phyloP scores from a whole-genome alignment of 2,329 filamentous ascomycete genomes.

The Fusarium sulawesiense region DNA sequence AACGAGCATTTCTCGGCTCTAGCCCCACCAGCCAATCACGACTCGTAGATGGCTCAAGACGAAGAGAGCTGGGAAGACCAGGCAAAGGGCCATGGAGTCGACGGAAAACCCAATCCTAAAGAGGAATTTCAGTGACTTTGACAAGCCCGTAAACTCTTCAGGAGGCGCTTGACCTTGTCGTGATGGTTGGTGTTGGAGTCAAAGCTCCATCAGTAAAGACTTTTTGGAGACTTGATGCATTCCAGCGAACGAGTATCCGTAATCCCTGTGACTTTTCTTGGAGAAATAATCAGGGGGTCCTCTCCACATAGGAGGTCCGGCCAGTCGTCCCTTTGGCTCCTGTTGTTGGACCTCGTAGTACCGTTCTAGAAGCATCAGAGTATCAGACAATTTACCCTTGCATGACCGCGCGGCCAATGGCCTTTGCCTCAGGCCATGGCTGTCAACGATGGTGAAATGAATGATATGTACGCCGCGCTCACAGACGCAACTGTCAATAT shows the following conservation, averaged over 20 bases:
- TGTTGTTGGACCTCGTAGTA: slow-evolving; percentile 33
- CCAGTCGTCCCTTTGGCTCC: slow-evolving; percentile 14
- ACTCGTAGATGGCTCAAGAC: slow-evolving; percentile 34
- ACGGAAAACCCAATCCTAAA: slow-evolving; percentile 42
- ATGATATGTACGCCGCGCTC: slow-evolving; percentile 25
- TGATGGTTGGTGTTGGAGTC: slow-evolving; percentile 17
- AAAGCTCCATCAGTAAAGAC: slow-evolving; percentile 17
- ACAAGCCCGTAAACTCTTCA: slow-evolving; percentile 31
- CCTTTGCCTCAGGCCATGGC: slow-evolving; percentile 10
- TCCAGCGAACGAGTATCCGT: slow-evolving; percentile 24
- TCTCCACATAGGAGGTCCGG: slow-evolving; percentile 5
- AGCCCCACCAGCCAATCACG: slow-evolving; percentile 21
- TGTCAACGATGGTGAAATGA: slow-evolving; percentile 29
- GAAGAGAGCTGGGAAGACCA: slow-evolving; percentile 34
- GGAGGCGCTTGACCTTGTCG: slow-evolving; percentile 32
- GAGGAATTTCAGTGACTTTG: slow-evolving; percentile 44
- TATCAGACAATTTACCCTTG: slow-evolving; percentile 40
- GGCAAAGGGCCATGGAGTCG: slow-evolving; percentile 40
- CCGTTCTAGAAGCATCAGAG: slow-evolving; percentile 38
- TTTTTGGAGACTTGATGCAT: slow-evolving; percentile 31
- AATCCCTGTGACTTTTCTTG: slow-evolving; percentile 32
- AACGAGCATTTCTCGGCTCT: slow-evolving; percentile 22
- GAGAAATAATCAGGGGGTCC: slow-evolving; percentile 14
- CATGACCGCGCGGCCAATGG: slow-evolving; percentile 40
- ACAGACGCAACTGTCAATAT: slow-evolving; percentile 25